Evolutionary conservation across 2,329 filamentous ascomycete genomes (phyloP).

Genomic region (Claviceps sorghi): DNA sequence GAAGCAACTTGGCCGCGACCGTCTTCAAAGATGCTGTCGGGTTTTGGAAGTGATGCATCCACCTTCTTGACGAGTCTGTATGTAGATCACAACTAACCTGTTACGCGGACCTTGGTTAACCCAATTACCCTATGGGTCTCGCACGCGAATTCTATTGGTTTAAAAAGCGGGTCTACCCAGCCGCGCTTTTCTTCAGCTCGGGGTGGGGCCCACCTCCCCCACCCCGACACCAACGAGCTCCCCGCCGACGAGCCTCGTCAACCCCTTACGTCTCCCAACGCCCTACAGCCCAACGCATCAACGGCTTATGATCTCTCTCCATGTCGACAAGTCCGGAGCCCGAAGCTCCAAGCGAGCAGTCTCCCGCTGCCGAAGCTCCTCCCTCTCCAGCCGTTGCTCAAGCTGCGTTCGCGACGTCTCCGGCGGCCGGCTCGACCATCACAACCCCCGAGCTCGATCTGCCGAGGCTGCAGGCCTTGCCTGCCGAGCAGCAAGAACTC

Average conservation of each 20-base stretch:
- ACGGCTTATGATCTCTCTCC: neutral
- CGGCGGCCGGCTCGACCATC: slow-evolving; percentile 22
- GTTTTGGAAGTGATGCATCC: neutral
- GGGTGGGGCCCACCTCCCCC: too few species aligned
- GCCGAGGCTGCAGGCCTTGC: slow-evolving; percentile 73
- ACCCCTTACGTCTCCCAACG: neutral
- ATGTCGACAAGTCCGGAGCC: slow-evolving; percentile 25
- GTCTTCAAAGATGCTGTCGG: neutral
- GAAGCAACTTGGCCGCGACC: neutral
- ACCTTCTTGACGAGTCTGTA: too few species aligned
- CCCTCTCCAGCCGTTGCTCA: neutral
- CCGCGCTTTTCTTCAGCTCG: too few species aligned
- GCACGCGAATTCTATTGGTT: too few species aligned
- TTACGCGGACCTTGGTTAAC: too few species aligned
- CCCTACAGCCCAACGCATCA: neutral
- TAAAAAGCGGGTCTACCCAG: too few species aligned
- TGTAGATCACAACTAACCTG: too few species aligned
- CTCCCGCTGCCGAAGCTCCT: slow-evolving; percentile 1
- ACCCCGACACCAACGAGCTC: neutral
- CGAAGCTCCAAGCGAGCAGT: slow-evolving; percentile 17
- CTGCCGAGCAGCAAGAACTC: slow-evolving; percentile 88
- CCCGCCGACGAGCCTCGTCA: neutral
- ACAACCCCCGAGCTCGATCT: slow-evolving; percentile 72
- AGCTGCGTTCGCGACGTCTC: slow-evolving; percentile 7
- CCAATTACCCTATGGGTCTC: too few species aligned